Conservation (phyloP, 805 yeast genomes). For the Candida hungchunana region DNA sequence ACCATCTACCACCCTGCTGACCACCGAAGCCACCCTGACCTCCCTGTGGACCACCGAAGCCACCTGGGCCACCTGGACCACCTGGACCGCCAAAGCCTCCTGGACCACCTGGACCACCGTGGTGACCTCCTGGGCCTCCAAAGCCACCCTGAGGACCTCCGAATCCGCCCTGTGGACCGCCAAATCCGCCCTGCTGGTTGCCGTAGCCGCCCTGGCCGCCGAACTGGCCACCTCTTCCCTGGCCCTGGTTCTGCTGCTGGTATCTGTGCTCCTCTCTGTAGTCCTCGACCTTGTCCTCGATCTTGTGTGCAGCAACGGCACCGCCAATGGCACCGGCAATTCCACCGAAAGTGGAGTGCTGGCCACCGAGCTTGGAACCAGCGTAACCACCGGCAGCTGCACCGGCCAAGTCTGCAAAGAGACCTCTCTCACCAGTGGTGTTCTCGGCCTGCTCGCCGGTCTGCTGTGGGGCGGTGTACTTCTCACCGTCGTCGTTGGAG, state of each 20-base stretch:
- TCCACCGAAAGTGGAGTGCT: conserved; percentile 36
- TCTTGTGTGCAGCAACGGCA: conserved; percentile 49
- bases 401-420: conserved; percentile 42
- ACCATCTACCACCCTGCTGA: conserved; percentile 25
- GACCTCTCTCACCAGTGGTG: conserved; percentile 34
- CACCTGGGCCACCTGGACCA: conserved; percentile 16
- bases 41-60: conserved; percentile 20
- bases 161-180: conserved; percentile 17
- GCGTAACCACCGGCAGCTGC: conserved; percentile 52
- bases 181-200: conserved; percentile 1
- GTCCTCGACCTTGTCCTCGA: conserved; percentile 37
- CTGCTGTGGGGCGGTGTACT: conserved; percentile 17
- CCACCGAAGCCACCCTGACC: conserved; percentile 23
- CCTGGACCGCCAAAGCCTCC: conserved; percentile 11
- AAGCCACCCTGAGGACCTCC: conserved; percentile 22
- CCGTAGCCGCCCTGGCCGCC: conserved; percentile 23
- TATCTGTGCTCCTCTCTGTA: conserved; percentile 12
- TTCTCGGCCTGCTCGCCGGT: conserved; percentile 13
- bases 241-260: conserved; percentile 19
- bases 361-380: conserved; percentile 40
- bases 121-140: conserved; percentile 23
- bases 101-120: conserved; percentile 10
- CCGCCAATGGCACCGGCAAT: conserved; percentile 53
- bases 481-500: conserved; percentile 13
- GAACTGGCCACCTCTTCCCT: conserved; percentile 11